Base-by-base conservation (phyloP, 352 stramenopile genomes). In the Phytophthora colocasiae region DNA sequence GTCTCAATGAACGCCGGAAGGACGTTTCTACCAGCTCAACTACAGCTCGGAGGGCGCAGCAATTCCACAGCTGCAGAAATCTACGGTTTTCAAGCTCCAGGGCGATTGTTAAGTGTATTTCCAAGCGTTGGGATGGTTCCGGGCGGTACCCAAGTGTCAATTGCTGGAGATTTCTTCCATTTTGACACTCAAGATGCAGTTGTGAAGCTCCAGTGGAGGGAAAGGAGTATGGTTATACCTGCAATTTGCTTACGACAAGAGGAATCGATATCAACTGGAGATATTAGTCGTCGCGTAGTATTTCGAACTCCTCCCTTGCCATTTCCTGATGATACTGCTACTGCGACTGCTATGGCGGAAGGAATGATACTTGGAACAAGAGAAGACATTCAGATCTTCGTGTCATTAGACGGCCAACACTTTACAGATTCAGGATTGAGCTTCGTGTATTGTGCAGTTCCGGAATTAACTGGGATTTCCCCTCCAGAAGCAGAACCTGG, bases 141-240 rank as follows among this genome's bases (percentile, higher is more conserved):
- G 9, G 85, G 85, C 17, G 75, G 75, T 6, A 91, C 82, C 8
- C 66, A 81, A 24, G 69, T 93, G 2, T 74, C 75, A 0, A 53
- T 93, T 15, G 65, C 72, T 4, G 73, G 69, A 0, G 70, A 86
- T 24, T 87, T 80, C 29, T 86, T 89, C 31, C 69, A 81, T 27
- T 89, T 89, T 41, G 83, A 90, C 29, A 85, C 82, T 0, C 50
- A 86, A 32, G 81, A 93, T 27, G 72, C 66, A 6, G 63, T 70
- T 17, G 78, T 87, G 2, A 71, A 71, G 31, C 51, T 92, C 6
- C 68, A 77, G 26, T 90, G 80, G 72, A 66, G 58, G 62, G 76
- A 78, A 39, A 79, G 63, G 22, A 59, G 70, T 26, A 12, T 74
- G 1, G 49, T 68, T 15, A 41, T 90, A 10, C 48, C 70, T 22